These are phyloP conservation scores for Diacronema lutheri DNA, from an alignment of 78 protist genomes.

Conservation along the genomic window DNA sequence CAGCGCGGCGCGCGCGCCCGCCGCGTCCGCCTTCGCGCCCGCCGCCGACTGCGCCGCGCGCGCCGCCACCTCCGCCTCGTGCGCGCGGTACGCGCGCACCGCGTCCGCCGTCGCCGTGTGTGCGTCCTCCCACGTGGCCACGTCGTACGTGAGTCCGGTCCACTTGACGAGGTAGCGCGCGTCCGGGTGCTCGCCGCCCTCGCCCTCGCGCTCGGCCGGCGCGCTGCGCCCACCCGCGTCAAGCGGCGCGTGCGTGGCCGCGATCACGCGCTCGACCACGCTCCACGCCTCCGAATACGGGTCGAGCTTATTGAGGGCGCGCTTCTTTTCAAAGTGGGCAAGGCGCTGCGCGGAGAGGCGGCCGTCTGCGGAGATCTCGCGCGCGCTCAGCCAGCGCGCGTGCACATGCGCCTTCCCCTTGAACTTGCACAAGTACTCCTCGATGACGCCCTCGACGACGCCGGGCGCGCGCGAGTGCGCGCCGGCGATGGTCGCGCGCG, in stretches of 20 bases:
- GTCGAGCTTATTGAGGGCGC: no score
- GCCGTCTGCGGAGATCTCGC: neutral
- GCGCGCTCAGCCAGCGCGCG: neutral
- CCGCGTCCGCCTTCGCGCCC: neutral
- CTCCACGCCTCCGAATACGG: neutral
- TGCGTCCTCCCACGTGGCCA: slow-evolving; percentile 81
- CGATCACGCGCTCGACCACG: neutral
- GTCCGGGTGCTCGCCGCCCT: no score
- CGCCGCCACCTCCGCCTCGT: neutral
- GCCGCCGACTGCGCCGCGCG: neutral
- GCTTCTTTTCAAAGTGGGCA: neutral
- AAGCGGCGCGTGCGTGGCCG: neutral
- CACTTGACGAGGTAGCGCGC: slow-evolving; percentile 85
- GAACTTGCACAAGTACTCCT: slow-evolving; percentile 4
- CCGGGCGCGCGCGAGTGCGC: no score
- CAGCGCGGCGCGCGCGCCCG: neutral
- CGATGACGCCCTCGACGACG: neutral
- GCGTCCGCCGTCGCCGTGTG: neutral
- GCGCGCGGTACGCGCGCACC: neutral
- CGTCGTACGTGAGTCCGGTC: slow-evolving; percentile 63
- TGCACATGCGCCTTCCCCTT: neutral
- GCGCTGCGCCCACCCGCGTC: no score
- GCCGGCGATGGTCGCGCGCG: neutral
- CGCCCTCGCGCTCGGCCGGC: no score
- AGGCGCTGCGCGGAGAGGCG: neutral